Conservation (phyloP, 495 filamentous ascomycete genomes). For the Cryomyces minteri region DNA sequence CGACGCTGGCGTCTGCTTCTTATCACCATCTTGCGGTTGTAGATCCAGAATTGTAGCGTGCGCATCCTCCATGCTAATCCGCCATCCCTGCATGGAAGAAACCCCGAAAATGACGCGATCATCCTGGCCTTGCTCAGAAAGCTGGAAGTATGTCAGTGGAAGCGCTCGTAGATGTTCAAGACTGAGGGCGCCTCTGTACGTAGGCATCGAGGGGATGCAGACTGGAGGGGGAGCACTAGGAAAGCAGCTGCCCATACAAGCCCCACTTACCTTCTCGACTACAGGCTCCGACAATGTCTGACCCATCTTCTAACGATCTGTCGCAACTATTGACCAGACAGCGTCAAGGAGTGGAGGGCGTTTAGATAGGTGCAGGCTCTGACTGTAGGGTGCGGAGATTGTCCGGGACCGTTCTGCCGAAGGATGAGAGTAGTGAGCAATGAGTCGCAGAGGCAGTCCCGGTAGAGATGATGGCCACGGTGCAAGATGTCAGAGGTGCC, state of each 20-base stretch:
- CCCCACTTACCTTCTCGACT: constrained; percentile 76
- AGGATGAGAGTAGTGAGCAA: too few species aligned
- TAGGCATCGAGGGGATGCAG: background rate
- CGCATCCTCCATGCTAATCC: constrained; percentile 97
- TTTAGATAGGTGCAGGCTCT: too few species aligned
- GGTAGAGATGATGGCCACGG: too few species aligned
- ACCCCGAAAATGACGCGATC: constrained; percentile 82
- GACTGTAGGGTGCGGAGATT: too few species aligned
- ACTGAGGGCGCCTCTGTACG: background rate
- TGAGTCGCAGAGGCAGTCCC: too few species aligned
- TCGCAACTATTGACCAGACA: too few species aligned
- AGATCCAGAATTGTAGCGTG: constrained; percentile 82
- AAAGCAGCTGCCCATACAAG: background rate
- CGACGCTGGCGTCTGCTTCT: constrained; percentile 38
- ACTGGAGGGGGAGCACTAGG: background rate
- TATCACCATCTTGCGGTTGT: constrained; percentile 38
- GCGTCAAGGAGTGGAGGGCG: too few species aligned
- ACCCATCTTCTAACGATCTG: constrained; percentile 42
- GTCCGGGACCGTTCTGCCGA: too few species aligned
- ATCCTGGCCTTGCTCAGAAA: constrained; percentile 79
- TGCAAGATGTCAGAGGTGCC: too few species aligned
- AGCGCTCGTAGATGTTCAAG: background rate
- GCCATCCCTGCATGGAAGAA: constrained; percentile 99
- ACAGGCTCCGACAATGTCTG: constrained; percentile 99
- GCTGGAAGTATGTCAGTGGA: constrained; percentile 26